A percentile compares a stretch with the other conserved stretches of the same genome.
These are phyloP conservation scores for Phytophthora pinifolia DNA, from an alignment of 352 stramenopile genomes.

Conservation along the genomic window DNA sequence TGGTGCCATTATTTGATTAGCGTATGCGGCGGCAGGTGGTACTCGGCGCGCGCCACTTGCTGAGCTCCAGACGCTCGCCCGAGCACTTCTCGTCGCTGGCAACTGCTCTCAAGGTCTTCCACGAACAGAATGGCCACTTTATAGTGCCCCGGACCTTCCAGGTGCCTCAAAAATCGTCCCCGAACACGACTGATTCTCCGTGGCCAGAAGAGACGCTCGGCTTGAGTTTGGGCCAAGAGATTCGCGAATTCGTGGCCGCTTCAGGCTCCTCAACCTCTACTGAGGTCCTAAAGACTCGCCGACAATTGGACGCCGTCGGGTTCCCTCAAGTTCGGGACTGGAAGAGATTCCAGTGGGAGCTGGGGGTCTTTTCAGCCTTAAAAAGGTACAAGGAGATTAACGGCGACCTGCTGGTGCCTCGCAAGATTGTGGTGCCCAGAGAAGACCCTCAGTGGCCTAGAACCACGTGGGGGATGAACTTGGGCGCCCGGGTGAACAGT, in stretches of 20 bases:
- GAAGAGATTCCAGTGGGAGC: constrained; percentile 45
- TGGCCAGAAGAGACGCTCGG: constrained; percentile 46
- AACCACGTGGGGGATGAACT: constrained; percentile 34
- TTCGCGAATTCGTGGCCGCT: constrained; percentile 31
- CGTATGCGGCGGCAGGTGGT: constrained; percentile 11
- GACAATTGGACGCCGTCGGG: constrained; percentile 31
- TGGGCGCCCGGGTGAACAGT: constrained; percentile 40
- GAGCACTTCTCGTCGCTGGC: constrained; percentile 21
- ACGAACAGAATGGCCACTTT: constrained; percentile 44
- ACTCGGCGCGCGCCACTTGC: constrained; percentile 9
- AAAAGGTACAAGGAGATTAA: constrained; percentile 32
- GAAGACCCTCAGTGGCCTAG: constrained; percentile 32
- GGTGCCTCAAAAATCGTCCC: constrained; percentile 18
- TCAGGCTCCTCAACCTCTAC: constrained; percentile 2
- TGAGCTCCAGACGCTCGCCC: constrained; percentile 18
- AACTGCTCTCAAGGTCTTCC: constrained; percentile 37
- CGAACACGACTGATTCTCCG: background rate
- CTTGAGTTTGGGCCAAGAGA: constrained; percentile 37
- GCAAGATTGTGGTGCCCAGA: constrained; percentile 40
- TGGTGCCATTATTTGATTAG: too few species aligned
- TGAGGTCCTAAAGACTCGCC: constrained; percentile 7
- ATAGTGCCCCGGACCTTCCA: constrained; percentile 43
- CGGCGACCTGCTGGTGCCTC: constrained; percentile 39
- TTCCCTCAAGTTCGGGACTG: constrained; percentile 41
- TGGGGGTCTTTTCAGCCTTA: constrained; percentile 31